A percentile compares a stretch with the other conserved stretches of the same genome.
phyloP scores from a whole-genome alignment of 164 flowering plant genomes.

The Umbilicus rupestris region DNA sequence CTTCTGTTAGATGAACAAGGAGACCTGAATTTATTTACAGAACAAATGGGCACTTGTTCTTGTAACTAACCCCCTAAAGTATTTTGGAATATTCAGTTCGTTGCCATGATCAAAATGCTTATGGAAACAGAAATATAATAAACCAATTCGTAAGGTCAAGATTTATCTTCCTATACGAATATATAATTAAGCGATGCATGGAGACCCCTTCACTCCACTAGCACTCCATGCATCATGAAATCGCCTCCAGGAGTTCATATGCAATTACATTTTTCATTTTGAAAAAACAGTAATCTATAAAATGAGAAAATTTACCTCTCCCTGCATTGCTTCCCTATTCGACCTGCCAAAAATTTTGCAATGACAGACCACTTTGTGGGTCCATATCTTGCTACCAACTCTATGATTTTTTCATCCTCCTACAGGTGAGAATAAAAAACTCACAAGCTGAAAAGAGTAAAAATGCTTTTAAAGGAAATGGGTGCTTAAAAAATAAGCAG shows the following conservation, averaged over 20 bases:
- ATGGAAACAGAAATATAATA: too few species aligned
- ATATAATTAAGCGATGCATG: too few species aligned
- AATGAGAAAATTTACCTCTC: constrained; percentile 51
- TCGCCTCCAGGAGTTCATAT: neutral
- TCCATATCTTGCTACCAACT: constrained; percentile 68
- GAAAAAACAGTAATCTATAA: neutral
- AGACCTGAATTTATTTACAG: too few species aligned
- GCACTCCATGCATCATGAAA: too few species aligned
- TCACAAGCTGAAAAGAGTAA: neutral
- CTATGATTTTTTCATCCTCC: constrained; percentile 88
- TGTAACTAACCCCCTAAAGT: too few species aligned
- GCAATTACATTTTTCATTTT: neutral
- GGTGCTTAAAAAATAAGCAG: constrained; percentile 3
- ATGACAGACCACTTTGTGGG: constrained; percentile 94
- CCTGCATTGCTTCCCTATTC: constrained; percentile 98
- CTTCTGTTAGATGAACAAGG: too few species aligned
- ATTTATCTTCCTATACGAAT: too few species aligned
- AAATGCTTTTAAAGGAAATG: neutral
- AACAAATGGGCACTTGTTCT: too few species aligned
- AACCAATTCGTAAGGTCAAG: too few species aligned
- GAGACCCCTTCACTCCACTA: too few species aligned
- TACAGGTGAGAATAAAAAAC: constrained; percentile 19
- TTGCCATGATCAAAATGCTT: too few species aligned
- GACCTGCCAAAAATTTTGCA: constrained; percentile 88
- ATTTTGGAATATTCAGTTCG: too few species aligned